Conservation (phyloP, 192 early-diverging fungal genomes). For the Backusella psychrophila region DNA sequence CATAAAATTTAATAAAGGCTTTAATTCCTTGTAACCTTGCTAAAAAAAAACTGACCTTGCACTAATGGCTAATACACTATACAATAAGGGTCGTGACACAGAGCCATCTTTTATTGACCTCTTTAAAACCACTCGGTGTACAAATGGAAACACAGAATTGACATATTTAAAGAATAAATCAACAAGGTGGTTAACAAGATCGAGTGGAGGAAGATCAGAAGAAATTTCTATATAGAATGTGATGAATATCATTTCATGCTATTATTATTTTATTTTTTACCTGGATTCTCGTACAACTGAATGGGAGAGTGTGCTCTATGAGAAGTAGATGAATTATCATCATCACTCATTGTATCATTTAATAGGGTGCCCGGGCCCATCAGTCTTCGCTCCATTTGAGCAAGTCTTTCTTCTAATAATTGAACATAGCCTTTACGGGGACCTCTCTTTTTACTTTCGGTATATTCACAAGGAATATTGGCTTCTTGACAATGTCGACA, state of each 20-base stretch:
- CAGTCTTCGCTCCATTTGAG: slow-evolving; percentile 15
- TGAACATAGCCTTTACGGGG: slow-evolving; percentile 36
- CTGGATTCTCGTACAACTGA: slow-evolving; percentile 8
- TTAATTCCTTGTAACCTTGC: too few relatives aligned
- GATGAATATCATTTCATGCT: too few relatives aligned
- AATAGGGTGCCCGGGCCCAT: not conserved
- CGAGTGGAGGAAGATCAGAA: slow-evolving; percentile 39
- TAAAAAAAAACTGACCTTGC: slow-evolving; percentile 36
- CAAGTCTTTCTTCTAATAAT: slow-evolving; percentile 28
- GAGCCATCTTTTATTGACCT: slow-evolving; percentile 41
- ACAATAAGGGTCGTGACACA: slow-evolving; percentile 43
- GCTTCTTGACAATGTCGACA: slow-evolving; percentile 26
- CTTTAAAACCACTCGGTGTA: slow-evolving; percentile 45
- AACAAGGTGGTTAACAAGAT: slow-evolving; percentile 43
- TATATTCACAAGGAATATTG: slow-evolving; percentile 13
- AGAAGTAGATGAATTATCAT: not conserved
- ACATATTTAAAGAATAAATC: slow-evolving; percentile 48
- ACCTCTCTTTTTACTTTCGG: slow-evolving; percentile 22
- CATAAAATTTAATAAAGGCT: not conserved
- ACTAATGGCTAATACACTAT: slow-evolving; percentile 43
- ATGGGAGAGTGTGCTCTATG: not conserved
- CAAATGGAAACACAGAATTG: slow-evolving; percentile 43
- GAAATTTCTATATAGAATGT: not conserved
- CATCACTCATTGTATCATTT: not conserved
- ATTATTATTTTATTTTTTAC: not conserved